A percentile compares a stretch with the other conserved stretches of the same genome.
Conservation (phyloP, 2,329 filamentous ascomycete genomes). For the Colletotrichum sp. region DNA sequence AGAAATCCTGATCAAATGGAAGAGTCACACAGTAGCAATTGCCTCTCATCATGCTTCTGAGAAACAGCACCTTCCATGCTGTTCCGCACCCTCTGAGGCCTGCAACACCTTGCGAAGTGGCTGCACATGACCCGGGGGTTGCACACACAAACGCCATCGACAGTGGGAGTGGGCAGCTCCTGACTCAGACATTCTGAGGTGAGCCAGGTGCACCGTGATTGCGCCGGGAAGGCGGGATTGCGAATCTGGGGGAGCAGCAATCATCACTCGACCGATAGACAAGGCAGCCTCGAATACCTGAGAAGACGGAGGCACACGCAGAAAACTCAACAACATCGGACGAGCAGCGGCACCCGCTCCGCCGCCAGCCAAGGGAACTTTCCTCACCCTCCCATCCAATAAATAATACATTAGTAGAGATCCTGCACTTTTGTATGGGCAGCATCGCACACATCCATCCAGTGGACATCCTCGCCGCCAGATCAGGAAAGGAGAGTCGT, state of each 20-base stretch:
- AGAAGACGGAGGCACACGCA: not conserved
- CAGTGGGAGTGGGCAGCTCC: not conserved
- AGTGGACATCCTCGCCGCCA: not conserved
- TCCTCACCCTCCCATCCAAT: not conserved
- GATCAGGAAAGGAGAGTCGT: not conserved
- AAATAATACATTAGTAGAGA: not conserved
- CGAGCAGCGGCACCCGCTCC: not conserved
- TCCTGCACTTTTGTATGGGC: not conserved
- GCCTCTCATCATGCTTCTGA: not conserved
- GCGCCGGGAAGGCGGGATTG: not conserved
- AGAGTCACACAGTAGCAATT: not conserved
- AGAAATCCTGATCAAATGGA: not conserved
- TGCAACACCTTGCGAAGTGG: not conserved
- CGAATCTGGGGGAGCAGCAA: constrained; percentile 9
- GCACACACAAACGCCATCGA: not conserved
- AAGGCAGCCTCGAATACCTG: not conserved
- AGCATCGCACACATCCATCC: not conserved
- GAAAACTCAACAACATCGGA: not conserved
- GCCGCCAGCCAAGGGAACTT: not conserved
- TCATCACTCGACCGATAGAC: not conserved
- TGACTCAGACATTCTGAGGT: constrained; percentile 9
- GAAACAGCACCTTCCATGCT: constrained; percentile 14
- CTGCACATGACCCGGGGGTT: constrained; percentile 3
- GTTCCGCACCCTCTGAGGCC: not conserved
- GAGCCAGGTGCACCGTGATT: not conserved